A percentile compares a stretch with the other conserved stretches of the same genome.
Evolutionary conservation across 305 asterid species (phyloP).

Genomic region (Fraxinus latifolia): DNA sequence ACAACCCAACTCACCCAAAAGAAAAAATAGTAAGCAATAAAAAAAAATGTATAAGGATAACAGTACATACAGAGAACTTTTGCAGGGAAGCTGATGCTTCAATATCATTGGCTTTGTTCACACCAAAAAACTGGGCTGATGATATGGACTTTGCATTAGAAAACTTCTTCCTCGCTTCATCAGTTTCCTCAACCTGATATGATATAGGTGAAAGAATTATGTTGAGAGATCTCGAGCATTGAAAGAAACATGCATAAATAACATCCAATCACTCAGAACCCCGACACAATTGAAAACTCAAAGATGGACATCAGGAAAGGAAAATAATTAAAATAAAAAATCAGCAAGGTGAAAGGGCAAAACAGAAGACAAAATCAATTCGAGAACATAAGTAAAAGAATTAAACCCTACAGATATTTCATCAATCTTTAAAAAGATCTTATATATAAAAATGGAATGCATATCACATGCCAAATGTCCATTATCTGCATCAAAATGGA

Average conservation of each 20-base stretch:
- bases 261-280: background rate
- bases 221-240: background rate
- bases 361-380: background rate
- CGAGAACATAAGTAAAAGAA: background rate
- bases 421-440: background rate
- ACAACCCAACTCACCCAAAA: background rate
- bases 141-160: constrained; percentile 91
- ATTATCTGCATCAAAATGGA: background rate
- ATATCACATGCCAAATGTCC: constrained; percentile 9
- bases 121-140: constrained; percentile 89
- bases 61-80: constrained; percentile 70
- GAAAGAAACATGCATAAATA: background rate
- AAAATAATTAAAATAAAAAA: background rate
- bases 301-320: background rate
- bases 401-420: background rate
- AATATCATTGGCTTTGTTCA: constrained; percentile 47
- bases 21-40: background rate
- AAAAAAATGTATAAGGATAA: constrained; percentile 6
- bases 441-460: background rate
- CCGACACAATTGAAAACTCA: background rate
- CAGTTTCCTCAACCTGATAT: constrained; percentile 80
- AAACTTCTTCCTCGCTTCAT: constrained; percentile 96
- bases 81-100: constrained; percentile 72
- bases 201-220: constrained; percentile 14
- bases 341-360: background rate